Evolutionary conservation across 306 rosid species (phyloP), one percentile per base, ranked within the genome.

Genomic region (Bauhinia variegata): DNA sequence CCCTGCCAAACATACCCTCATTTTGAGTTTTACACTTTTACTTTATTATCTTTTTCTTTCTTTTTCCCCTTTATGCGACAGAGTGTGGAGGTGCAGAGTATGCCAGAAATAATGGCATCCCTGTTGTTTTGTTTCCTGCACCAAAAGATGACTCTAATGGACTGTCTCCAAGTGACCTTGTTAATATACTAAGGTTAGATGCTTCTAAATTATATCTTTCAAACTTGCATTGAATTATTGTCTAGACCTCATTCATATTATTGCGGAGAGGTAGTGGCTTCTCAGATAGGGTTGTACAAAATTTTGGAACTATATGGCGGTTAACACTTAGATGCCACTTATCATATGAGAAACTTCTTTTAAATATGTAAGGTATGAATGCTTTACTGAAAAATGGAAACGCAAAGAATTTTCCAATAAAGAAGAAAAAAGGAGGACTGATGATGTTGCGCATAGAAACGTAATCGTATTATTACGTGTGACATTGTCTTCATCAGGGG

Each of bases 81-180:
- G 96, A 76, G 8, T 89, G 95, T 69, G 96, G 96, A 47, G 98
- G 98, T 48, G 93, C 96, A 2, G 75, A 81, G 50, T 89, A 84
- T 75, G 98, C 96, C 31, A 86, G 88, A 78, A 78, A 67, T 43
- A 83, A 79, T 48, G 85, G 85, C 76, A 88, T 93, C 54, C 91
- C 96, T 0, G 86, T 88, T 68, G 7, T 88, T 11, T 39, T 79
- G 72, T 89, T 86, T 73, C 97, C 96, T 14, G 84, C 76, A 71
- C 28, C 83, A 7, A 79, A 79, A 38, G 79, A 66, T 34, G 90
- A 70, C 57, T 70, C 78, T n/a, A 68, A 81, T 67, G 96, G 91
- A 67, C 41, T 87, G 52, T 84, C 88, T 47, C 81, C 96, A n/a
- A 51, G 43, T 44, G 87, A 81, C 8, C 88, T 92, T 50, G 93